Percentiles rank a stretch among this genome's conserved stretches.
Conservation (phyloP, 108 stramenopile genomes). For the Fragilariopsis cylindrus region DNA sequence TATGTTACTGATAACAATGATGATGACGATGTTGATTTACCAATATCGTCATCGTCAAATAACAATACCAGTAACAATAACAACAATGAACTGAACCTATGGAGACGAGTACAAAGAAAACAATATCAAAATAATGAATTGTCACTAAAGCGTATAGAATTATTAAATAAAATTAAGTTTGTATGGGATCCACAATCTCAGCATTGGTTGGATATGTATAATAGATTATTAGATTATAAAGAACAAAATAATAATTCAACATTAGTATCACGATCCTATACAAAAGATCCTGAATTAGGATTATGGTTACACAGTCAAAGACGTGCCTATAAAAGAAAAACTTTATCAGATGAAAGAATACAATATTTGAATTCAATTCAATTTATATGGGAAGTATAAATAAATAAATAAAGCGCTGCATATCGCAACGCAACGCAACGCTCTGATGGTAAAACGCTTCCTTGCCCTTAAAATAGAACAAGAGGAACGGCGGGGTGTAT, state of each 20-base stretch:
- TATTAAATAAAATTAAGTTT: not conserved
- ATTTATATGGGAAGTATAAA: constrained; percentile 17
- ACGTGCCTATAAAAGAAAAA: constrained; percentile 8
- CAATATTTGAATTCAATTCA: constrained; percentile 6
- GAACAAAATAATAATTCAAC: not conserved
- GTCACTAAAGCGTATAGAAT: not conserved
- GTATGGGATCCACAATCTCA: constrained; percentile 15
- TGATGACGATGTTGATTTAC: not conserved
- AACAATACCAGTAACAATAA: not conserved
- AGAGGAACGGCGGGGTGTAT: too few species aligned
- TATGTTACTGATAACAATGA: not conserved
- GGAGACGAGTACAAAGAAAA: not conserved
- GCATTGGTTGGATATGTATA: constrained; percentile 12
- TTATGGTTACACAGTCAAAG: not conserved
- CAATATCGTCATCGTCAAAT: not conserved
- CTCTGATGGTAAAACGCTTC: too few species aligned
- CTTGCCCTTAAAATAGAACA: too few species aligned
- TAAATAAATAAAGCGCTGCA: not conserved
- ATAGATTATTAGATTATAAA: not conserved
- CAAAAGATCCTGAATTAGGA: constrained; percentile 16
- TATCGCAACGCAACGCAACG: too few species aligned
- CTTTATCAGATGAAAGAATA: constrained; percentile 6
- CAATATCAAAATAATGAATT: not conserved
- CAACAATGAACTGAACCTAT: not conserved
- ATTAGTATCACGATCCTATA: not conserved